Evolutionary conservation across 2,329 filamentous ascomycete species (phyloP), one percentile per base, ranked within the genome.

Genomic region (Stagonosporopsis rhizophila): DNA sequence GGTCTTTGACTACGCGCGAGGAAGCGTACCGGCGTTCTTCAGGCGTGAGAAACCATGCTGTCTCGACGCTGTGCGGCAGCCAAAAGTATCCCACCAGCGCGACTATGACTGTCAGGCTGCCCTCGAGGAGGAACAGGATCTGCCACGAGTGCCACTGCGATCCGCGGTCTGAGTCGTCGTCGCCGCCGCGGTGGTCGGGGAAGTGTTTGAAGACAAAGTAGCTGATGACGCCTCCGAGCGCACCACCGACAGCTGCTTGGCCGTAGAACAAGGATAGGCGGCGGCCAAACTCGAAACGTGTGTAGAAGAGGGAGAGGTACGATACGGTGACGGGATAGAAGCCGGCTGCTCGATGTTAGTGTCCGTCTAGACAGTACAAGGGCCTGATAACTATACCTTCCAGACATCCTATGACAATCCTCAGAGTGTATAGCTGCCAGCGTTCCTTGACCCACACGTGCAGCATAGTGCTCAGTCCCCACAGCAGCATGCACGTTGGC

Each of bases 261-360:
- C 84, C 83, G 60, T 84, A 86, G 65, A 86, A 86, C 37, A 85
- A 70, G 4, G 78, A 82, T 17, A 86, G 69, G 1, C 83, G 78
- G 15, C 78, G 77, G 4, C 79, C 84, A 56, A 86, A 84, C 60
- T 86, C 83, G 69, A 80, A 85, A 40, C 82, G 79, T 4, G 82
- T 83, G 63, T 86, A 86, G 68, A 85, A 86, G 47, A 83, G 74
- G 17, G 82, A 83, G 25, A 87, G 77, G 60, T 86, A 87, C n/a
- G 80, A 79, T 15, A 86, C 82, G 2, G 82, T 81, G 0, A 83
- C 83, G 3, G 84, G 83, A 60, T 86, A 87, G 65, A 87, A 86
- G 3, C 84, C 84, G 44, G 83, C 81, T 75, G 56, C 56, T 62
- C 37, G 0, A 58, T 37, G 55, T 61, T 38, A 74, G 60, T 70